Conservation (phyloP, 176 grass and related monocot species). For the Miscanthus lutarioriparius region DNA sequence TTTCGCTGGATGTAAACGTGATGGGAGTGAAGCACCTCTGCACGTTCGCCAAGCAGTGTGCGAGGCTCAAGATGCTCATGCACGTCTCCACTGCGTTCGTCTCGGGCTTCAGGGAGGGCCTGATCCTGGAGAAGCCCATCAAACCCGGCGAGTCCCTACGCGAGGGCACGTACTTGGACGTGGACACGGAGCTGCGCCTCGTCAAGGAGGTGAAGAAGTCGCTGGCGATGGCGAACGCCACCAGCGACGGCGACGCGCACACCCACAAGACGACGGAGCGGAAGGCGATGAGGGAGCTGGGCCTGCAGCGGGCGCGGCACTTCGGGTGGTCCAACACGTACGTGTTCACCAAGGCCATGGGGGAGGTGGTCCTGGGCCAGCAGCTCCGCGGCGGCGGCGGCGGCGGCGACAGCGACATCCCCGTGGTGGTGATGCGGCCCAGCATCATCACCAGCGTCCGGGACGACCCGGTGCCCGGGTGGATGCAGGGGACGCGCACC, state of each 20-base stretch:
- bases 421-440: constrained; percentile 58
- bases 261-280: constrained; percentile 30
- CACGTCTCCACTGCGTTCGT: constrained; percentile 69
- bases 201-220: constrained; percentile 51
- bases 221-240: background rate
- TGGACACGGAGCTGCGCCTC: constrained; percentile 63
- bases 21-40: constrained; percentile 59
- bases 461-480: constrained; percentile 67
- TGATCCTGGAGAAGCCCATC: constrained; percentile 70
- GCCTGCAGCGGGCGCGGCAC: constrained; percentile 61
- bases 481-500: constrained; percentile 75
- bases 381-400: constrained; percentile 11
- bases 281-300: constrained; percentile 79
- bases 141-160: constrained; percentile 50
- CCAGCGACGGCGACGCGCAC: background rate
- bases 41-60: constrained; percentile 68
- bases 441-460: constrained; percentile 73
- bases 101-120: constrained; percentile 29
- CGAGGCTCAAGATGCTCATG: constrained; percentile 64
- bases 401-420: constrained; percentile 19
- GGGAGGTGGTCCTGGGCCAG: constrained; percentile 59
- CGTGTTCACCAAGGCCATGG: constrained; percentile 88
- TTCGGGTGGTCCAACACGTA: constrained; percentile 92
- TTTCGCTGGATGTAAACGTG: constrained; percentile 59
- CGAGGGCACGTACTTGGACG: constrained; percentile 55